phyloP scores from a whole-genome alignment of 768 basidiomycete species.

The Hygrophoropsis aurantiaca region DNA sequence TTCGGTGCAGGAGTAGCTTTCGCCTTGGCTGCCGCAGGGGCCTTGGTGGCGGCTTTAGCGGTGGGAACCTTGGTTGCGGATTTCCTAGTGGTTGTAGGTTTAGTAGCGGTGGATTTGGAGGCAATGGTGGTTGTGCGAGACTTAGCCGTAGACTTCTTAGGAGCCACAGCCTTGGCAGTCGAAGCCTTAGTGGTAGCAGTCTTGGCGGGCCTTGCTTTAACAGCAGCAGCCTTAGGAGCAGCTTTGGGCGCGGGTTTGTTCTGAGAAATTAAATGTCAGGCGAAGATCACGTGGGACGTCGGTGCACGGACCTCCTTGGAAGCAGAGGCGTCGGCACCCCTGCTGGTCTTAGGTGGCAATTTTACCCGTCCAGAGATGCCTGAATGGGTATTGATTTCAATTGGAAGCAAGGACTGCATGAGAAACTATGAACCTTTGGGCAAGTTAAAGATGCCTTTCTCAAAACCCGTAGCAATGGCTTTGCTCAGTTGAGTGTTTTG shows the following conservation, averaged over 20 bases:
- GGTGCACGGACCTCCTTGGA: constrained; percentile 55
- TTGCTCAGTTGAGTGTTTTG: constrained; percentile 77
- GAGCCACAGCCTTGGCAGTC: constrained; percentile 18
- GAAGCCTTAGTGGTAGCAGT: constrained; percentile 25
- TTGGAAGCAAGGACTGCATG: neutral
- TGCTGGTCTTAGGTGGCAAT: constrained; percentile 60
- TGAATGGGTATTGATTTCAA: constrained; percentile 15
- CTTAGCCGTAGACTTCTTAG: constrained; percentile 34
- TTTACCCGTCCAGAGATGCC: constrained; percentile 58
- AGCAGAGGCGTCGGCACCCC: constrained; percentile 48
- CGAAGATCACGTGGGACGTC: constrained; percentile 19
- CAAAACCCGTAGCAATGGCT: constrained; percentile 79
- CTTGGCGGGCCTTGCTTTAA: constrained; percentile 26
- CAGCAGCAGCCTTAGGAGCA: constrained; percentile 20
- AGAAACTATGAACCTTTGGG: constrained; percentile 71
- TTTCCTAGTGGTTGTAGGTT: constrained; percentile 42
- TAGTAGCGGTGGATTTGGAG: constrained; percentile 32
- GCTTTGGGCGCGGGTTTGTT: constrained; percentile 37
- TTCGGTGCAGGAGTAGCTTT: constrained; percentile 27
- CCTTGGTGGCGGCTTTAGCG: constrained; percentile 34
- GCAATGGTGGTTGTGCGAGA: constrained; percentile 33
- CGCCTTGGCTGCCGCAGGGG: constrained; percentile 17
- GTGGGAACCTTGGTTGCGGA: constrained; percentile 31
- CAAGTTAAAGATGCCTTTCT: constrained; percentile 79
- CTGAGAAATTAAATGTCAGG: constrained; percentile 13